A percentile compares a stretch with the other conserved stretches of the same genome.
Evolutionary conservation across 2,329 filamentous ascomycete genomes (phyloP).

Genomic region (Dryadomyces quercus-mongolicae): DNA sequence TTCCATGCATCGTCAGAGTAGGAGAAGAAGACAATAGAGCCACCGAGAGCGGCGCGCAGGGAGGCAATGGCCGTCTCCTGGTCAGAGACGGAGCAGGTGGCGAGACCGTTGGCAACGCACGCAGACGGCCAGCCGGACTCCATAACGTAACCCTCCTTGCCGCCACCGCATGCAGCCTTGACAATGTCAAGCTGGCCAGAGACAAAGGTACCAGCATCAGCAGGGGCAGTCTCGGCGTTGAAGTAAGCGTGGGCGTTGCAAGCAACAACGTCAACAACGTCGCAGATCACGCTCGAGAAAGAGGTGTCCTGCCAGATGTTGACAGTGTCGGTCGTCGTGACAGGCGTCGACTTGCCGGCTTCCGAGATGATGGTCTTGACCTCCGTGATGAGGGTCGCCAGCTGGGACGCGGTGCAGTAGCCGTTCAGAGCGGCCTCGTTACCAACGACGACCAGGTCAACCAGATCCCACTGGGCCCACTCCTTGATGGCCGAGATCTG

Average conservation of each 20-base stretch:
- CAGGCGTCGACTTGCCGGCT: constrained; percentile 58
- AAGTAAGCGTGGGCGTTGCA: constrained; percentile 93
- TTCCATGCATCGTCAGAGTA: constrained; percentile 78
- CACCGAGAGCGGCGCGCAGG: constrained; percentile 55
- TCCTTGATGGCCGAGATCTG: constrained; percentile 63
- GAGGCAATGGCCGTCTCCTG: constrained; percentile 62
- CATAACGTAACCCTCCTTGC: constrained; percentile 65
- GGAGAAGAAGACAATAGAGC: constrained; percentile 69
- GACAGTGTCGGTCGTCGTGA: constrained; percentile 81
- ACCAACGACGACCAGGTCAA: constrained; percentile 73
- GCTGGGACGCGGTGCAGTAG: constrained; percentile 49
- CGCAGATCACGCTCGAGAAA: constrained; percentile 50
- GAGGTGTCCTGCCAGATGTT: constrained; percentile 59
- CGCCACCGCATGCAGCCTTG: constrained; percentile 52
- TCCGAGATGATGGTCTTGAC: constrained; percentile 49
- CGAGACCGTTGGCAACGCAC: constrained; percentile 59
- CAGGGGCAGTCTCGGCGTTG: constrained; percentile 55
- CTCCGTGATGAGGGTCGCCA: constrained; percentile 57
- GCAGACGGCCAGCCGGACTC: constrained; percentile 81
- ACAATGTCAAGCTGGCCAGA: constrained; percentile 62
- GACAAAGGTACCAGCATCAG: constrained; percentile 65
- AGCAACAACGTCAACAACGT: constrained; percentile 63
- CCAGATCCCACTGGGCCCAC: constrained; percentile 64
- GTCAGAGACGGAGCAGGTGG: constrained; percentile 52
- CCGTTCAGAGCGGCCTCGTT: constrained; percentile 82